Conservation (phyloP, 306 rosid species). For the Nissolia schottii region DNA sequence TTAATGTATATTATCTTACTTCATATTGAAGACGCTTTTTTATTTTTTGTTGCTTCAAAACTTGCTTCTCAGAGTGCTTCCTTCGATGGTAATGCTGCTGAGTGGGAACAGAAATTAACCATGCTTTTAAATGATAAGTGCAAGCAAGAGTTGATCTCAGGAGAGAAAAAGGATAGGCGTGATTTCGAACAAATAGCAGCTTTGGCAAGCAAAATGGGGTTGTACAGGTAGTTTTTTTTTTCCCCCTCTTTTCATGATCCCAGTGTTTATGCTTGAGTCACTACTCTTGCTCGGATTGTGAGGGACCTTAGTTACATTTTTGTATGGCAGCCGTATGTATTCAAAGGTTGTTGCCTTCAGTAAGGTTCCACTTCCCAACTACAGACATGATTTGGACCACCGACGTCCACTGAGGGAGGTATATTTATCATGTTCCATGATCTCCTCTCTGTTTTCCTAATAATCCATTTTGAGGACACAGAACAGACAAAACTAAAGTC, state of each 20-base stretch:
- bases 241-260: background rate
- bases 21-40: background rate
- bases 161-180: constrained; percentile 75
- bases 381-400: constrained; percentile 79
- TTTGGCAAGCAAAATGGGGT: constrained; percentile 65
- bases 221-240: constrained; percentile 45
- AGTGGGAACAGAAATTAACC: constrained; percentile 52
- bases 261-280: background rate
- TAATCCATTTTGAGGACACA: background rate
- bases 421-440: constrained; percentile 18
- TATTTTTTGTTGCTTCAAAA: background rate
- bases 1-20: background rate
- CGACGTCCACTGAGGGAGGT: constrained; percentile 80
- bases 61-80: constrained; percentile 42
- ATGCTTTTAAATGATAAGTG: constrained; percentile 49
- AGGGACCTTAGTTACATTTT: constrained; percentile 12
- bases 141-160: constrained; percentile 63
- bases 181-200: constrained; percentile 56
- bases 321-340: constrained; percentile 60
- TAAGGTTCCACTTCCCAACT: constrained; percentile 80
- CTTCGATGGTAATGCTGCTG: constrained; percentile 21
- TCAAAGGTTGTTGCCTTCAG: constrained; percentile 67
- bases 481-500: background rate
- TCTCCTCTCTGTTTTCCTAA: background rate
- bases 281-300: background rate